A percentile compares a stretch with the other conserved stretches of the same genome.
Conservation (phyloP, 2,329 filamentous ascomycete species). For the Aphanoascus verrucosus region DNA sequence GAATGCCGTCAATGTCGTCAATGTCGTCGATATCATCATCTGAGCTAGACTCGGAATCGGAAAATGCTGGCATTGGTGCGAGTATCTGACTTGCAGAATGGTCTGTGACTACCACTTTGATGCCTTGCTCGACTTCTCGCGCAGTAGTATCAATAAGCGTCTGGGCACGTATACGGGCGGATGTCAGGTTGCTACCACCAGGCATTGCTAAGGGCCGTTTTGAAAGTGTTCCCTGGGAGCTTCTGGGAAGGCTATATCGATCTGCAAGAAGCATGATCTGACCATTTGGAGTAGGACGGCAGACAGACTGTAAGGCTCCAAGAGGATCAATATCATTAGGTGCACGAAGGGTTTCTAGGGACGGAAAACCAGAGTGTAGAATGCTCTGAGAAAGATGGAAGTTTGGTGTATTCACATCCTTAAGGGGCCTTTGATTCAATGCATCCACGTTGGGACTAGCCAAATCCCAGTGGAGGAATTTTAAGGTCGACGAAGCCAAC, state of each 20-base stretch:
- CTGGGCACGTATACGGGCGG: slow-evolving; percentile 36
- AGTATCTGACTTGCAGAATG: slow-evolving; percentile 30
- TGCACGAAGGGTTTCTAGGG: slow-evolving; percentile 32
- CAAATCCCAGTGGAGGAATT: slow-evolving; percentile 48
- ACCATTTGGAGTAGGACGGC: slow-evolving; percentile 30
- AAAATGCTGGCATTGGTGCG: slow-evolving; percentile 5
- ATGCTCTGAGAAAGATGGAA: slow-evolving; percentile 37
- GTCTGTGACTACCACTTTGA: slow-evolving; percentile 34
- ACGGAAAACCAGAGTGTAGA: slow-evolving; percentile 33
- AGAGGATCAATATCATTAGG: slow-evolving; percentile 37
- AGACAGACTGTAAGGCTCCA: slow-evolving; percentile 36
- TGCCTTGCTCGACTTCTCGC: slow-evolving; percentile 32
- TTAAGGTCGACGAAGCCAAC: slow-evolving; percentile 41
- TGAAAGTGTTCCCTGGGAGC: slow-evolving; percentile 34
- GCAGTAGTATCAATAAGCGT: slow-evolving; percentile 36
- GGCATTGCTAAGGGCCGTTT: slow-evolving; percentile 33
- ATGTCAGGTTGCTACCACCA: slow-evolving; percentile 35
- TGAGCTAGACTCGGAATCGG: slow-evolving; percentile 19
- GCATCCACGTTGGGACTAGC: slow-evolving; percentile 30
- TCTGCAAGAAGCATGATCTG: slow-evolving; percentile 33
- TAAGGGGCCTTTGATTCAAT: slow-evolving; percentile 27
- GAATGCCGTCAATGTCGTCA: slow-evolving; percentile 19
- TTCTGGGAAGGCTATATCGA: slow-evolving; percentile 33
- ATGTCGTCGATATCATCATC: slow-evolving; percentile 26
- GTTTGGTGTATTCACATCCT: slow-evolving; percentile 30